These are phyloP conservation scores for Begonia masoniana DNA, from an alignment of 306 rosid species.

Conservation along the genomic window DNA sequence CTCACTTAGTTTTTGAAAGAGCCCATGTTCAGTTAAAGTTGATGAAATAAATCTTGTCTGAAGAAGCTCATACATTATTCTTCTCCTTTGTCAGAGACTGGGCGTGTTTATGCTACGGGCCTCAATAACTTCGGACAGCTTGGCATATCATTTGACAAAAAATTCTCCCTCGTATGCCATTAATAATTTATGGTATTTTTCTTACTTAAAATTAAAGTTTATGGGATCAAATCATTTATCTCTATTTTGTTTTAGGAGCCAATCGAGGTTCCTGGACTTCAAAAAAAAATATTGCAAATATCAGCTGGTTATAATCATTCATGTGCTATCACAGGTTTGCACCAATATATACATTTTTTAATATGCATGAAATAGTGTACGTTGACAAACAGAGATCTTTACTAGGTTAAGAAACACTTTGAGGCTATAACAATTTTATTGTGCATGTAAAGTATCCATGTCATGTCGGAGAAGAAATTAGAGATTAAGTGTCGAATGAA, in stretches of 20 bases:
- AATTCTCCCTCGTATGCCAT: constrained; percentile 39
- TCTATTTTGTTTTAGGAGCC: constrained; percentile 46
- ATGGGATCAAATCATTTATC: not conserved
- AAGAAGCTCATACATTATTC: constrained; percentile 10
- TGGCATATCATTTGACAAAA: constrained; percentile 38
- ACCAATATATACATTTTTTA: not conserved
- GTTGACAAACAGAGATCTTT: too few species aligned
- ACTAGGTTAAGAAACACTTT: too few species aligned
- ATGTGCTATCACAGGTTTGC: constrained; percentile 72
- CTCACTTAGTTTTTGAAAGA: too few species aligned
- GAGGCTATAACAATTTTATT: too few species aligned
- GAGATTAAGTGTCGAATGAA: too few species aligned
- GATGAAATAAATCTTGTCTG: too few species aligned
- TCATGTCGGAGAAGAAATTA: too few species aligned
- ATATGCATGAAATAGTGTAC: too few species aligned
- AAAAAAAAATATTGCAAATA: constrained; percentile 51
- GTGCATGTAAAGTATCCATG: too few species aligned
- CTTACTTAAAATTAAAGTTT: not conserved
- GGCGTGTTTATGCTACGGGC: constrained; percentile 76
- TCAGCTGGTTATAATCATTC: constrained; percentile 89
- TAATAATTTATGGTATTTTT: not conserved
- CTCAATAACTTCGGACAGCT: constrained; percentile 92
- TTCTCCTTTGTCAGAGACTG: constrained; percentile 43
- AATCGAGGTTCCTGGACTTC: constrained; percentile 42
- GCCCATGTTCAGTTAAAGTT: too few species aligned